A percentile compares a stretch with the other conserved stretches of the same genome.
Evolutionary conservation across 768 basidiomycete genomes (phyloP).

Genomic region (Mrakia blollopis): DNA sequence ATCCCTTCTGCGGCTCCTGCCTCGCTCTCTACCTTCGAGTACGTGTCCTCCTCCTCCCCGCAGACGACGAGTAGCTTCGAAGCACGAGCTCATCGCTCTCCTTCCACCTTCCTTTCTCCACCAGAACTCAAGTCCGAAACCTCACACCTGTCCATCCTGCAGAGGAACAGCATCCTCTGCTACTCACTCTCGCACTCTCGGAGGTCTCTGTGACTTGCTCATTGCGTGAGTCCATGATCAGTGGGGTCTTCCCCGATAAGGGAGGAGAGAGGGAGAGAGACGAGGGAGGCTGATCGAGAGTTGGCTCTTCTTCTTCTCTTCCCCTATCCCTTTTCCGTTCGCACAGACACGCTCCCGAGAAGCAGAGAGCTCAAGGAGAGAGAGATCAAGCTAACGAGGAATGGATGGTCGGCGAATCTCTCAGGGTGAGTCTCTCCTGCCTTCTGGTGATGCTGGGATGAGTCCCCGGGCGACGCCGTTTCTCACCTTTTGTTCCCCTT

Average conservation of each 20-base stretch:
- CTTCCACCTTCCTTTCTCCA: not conserved
- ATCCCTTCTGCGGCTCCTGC: conserved; percentile 25
- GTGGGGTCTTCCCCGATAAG: not conserved
- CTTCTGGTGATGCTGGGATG: too few species aligned
- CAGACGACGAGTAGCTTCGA: not conserved
- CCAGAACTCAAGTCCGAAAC: conserved; percentile 8
- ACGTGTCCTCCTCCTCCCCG: not conserved
- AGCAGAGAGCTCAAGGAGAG: conserved; percentile 19
- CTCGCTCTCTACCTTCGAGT: conserved; percentile 12
- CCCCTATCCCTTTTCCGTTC: too few species aligned
- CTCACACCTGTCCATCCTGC: conserved; percentile 23
- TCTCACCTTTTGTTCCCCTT: not conserved
- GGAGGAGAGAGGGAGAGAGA: not conserved
- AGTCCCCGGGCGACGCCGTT: too few species aligned
- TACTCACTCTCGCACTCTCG: conserved; percentile 12
- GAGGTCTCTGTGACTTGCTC: conserved; percentile 20
- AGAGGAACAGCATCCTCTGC: conserved; percentile 15
- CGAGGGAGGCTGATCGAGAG: not conserved
- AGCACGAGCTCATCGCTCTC: too few species aligned
- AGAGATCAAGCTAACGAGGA: conserved; percentile 23
- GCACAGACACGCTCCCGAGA: conserved; percentile 27
- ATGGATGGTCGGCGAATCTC: conserved; percentile 18
- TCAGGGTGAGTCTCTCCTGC: not conserved
- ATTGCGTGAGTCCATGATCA: conserved; percentile 16
- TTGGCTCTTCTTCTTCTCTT: not conserved